Conservation (phyloP, 805 yeast genomes). For the Priceomyces melissophilus region DNA sequence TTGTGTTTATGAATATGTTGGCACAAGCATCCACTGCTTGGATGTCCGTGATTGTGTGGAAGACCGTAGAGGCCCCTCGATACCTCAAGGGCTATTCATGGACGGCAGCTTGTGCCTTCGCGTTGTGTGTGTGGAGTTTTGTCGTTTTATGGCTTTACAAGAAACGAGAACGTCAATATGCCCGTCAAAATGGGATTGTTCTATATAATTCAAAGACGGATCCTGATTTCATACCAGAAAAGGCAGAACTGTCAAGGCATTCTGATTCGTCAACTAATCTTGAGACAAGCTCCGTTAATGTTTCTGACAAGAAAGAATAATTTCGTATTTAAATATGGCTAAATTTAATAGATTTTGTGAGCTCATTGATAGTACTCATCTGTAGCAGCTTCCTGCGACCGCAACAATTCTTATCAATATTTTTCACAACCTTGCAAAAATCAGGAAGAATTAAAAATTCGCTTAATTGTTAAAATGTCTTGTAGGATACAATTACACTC, state of each 20-base stretch:
- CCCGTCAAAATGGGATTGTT: constrained; percentile 28
- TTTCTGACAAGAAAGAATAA: too few species aligned
- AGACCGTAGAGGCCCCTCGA: constrained; percentile 51
- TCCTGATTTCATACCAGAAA: constrained; percentile 3
- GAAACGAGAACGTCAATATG: constrained; percentile 23
- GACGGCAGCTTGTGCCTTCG: constrained; percentile 43
- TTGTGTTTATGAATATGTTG: constrained; percentile 49
- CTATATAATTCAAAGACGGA: constrained; percentile 14
- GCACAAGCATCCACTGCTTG: constrained; percentile 53
- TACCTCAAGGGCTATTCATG: constrained; percentile 48
- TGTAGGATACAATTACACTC: too few species aligned
- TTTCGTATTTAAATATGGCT: too few species aligned
- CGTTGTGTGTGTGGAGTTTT: constrained; percentile 44
- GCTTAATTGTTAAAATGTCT: too few species aligned
- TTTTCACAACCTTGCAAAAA: too few species aligned
- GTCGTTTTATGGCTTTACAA: constrained; percentile 46
- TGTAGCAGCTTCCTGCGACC: too few species aligned
- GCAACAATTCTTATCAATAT: too few species aligned
- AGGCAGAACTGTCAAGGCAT: background rate
- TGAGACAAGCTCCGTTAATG: too few species aligned
- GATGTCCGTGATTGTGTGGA: constrained; percentile 47
- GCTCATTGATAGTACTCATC: too few species aligned
- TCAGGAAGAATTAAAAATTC: too few species aligned
- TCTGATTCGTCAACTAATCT: too few species aligned
- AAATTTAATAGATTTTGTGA: too few species aligned